Evolutionary conservation across 2,329 filamentous ascomycete genomes (phyloP), one percentile per base, ranked within the genome.

Genomic region (Exophiala mesophila): DNA sequence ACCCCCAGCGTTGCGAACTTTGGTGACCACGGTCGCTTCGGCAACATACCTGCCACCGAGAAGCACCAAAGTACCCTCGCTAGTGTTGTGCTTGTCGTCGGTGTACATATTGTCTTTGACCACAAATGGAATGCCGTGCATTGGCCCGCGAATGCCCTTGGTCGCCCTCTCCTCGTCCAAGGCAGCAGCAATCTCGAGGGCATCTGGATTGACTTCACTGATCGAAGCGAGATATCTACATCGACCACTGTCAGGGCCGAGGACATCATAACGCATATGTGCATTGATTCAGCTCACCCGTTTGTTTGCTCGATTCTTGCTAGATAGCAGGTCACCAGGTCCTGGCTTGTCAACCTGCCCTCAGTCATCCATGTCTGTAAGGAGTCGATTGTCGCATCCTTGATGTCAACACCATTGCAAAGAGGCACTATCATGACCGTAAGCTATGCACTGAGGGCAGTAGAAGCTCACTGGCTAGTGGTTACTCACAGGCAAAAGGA

Each of bases 41-140:
- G 37, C 21, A 4, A 40, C 35, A 1, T 52, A 40, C 5, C 38
- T 37, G 5, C 44, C 34, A 12, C 44, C 50, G 10, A 36, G 37
- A 13, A 57, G 49, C 9, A 55, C 52, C 8, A 49, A 44, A 4
- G 36, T 44, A 2, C 55, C 56, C 21, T 41, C 49, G 5, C 52
- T 58, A 18, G 56, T 58, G 15, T 46, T 42, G 50, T 59, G 54
- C 2, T 44, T 24, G 17, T 53, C 49, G 34, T 55, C 45, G 18
- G 58, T 59, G 4, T 53, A 52, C 32, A 62, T 55, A 33, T 55
- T 58, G 40, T 61, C 52, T 30, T 88, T 88, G 51, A 87, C 76
- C 2, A 83, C 68, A 58, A 85, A 85, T 0, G 85, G 84, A 31
- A 89, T 85, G 3, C 84, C 84, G 58, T 88, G 84, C 1, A 89